These are phyloP conservation scores for Pseudocercospora ulei DNA, from an alignment of 2,329 filamentous ascomycete genomes.

Conservation along the genomic window DNA sequence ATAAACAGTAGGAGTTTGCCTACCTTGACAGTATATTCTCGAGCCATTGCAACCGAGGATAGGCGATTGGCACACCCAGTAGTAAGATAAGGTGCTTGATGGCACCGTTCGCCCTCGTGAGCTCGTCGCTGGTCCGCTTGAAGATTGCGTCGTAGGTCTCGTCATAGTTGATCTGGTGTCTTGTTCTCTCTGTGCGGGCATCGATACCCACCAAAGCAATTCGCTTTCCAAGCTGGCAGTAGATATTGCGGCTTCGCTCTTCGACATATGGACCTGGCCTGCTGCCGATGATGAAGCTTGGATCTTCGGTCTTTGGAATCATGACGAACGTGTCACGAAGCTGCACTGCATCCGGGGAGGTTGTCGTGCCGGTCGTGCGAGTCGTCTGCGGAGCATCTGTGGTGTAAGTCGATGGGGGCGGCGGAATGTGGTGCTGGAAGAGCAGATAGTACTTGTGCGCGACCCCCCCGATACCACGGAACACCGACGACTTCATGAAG, in stretches of 20 bases:
- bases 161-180: constrained; percentile 83
- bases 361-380: constrained; percentile 35
- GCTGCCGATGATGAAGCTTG: constrained; percentile 68
- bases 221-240: constrained; percentile 54
- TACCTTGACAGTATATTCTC: constrained; percentile 64
- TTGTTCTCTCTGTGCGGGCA: constrained; percentile 63
- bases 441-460: constrained; percentile 51
- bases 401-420: constrained; percentile 76
- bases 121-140: constrained; percentile 45
- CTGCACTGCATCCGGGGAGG: constrained; percentile 60
- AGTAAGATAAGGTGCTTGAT: constrained; percentile 56
- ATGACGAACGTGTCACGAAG: constrained; percentile 64
- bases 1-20: constrained; percentile 23
- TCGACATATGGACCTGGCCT: constrained; percentile 60
- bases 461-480: constrained; percentile 54
- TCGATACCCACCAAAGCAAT: constrained; percentile 55
- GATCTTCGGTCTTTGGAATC: constrained; percentile 48
- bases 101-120: constrained; percentile 43
- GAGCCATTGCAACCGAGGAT: constrained; percentile 78
- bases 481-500: constrained; percentile 57
- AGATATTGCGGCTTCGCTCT: constrained; percentile 52
- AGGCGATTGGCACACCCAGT: constrained; percentile 61
- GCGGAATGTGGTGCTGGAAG: constrained; percentile 68
- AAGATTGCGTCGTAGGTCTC: constrained; percentile 56
- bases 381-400: constrained; percentile 56